Base-by-base conservation (phyloP, 768 basidiomycete genomes). In the Trametes coccinea region DNA sequence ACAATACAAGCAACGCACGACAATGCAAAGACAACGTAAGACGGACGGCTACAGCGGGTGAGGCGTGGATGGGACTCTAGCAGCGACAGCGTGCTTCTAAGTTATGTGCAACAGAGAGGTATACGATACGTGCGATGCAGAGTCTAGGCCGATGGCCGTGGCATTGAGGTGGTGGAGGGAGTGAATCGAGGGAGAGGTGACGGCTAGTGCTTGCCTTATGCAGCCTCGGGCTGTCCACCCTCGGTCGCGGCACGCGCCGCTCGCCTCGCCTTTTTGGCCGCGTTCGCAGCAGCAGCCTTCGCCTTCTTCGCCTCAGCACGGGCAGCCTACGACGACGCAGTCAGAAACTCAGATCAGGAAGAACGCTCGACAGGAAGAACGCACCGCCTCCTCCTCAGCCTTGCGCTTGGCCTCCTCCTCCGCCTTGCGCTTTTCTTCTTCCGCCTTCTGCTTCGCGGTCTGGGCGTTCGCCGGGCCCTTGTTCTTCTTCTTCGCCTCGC, bases 221-320 rank as follows among this genome's bases (percentile, higher is more conserved):
- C 53, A 50, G 22, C 37, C 22, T 52, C 49, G 6, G 57, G 41
- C 53, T 43, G 39, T 22, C 43, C 52, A 17, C 45, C 59, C 47
- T 59, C 66, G 30, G 61, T 61, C 16, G 46, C 60, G 2, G 66
- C 67, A 45, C 67, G 67, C 51, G 56, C 54, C 43, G 53, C 51
- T 64, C 90, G 80, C 63, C 90, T 79, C 33, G 92, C 92, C 78
- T 95, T 95, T 79, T 95, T 95, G 10, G 92, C 92, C 43, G 92
- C 93, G 70, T 88, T 95, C 3, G 93, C 92, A 46, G 90, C 90
- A 2, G 90, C 90, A 0, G 88, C 84, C 70, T 93, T 93, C 3
- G 85, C 85, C 76, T 92, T 93, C 75, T 93, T 93, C 2, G 89
- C 88, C 56, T 91, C 89, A 14, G 84, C 89, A 48, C 83, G 83